Conservation (phyloP, 2,329 filamentous ascomycete genomes). For the Cladophialophora psammophila region DNA sequence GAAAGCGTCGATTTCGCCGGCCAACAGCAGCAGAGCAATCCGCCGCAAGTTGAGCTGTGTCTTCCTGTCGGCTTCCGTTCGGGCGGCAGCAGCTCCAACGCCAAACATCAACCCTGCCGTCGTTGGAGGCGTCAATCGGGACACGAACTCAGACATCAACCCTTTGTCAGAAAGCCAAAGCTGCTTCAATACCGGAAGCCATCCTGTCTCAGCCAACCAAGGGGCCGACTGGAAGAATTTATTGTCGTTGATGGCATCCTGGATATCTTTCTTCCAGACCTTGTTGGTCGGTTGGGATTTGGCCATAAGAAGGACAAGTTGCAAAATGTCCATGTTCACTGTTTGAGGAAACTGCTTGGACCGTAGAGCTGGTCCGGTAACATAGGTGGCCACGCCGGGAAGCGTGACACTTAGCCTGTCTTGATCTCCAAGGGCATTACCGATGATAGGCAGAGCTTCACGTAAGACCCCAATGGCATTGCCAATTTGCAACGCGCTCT, state of each 20-base stretch:
- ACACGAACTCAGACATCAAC: conserved; percentile 79
- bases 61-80: conserved; percentile 92
- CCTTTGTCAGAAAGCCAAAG: conserved; percentile 90
- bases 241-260: conserved; percentile 88
- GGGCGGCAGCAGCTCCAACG: conserved; percentile 91
- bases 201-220: conserved; percentile 71
- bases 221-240: conserved; percentile 80
- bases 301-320: conserved; percentile 77
- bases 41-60: conserved; percentile 89
- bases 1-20: conserved; percentile 79
- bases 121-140: conserved; percentile 80
- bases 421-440: conserved; percentile 81
- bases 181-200: conserved; percentile 83
- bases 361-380: conserved; percentile 81
- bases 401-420: conserved; percentile 83
- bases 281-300: conserved; percentile 82
- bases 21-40: conserved; percentile 79
- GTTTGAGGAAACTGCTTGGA: conserved; percentile 88
- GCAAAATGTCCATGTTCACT: conserved; percentile 73
- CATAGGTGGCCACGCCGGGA: conserved; percentile 79
- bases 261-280: conserved; percentile 89
- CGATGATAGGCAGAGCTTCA: conserved; percentile 78
- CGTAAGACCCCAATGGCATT: conserved; percentile 83
- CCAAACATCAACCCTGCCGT: conserved; percentile 97
- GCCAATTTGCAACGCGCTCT: conserved; percentile 53